Evolutionary conservation across 2,329 filamentous ascomycete species (phyloP).

Genomic region (Neoarthrinium moseri): DNA sequence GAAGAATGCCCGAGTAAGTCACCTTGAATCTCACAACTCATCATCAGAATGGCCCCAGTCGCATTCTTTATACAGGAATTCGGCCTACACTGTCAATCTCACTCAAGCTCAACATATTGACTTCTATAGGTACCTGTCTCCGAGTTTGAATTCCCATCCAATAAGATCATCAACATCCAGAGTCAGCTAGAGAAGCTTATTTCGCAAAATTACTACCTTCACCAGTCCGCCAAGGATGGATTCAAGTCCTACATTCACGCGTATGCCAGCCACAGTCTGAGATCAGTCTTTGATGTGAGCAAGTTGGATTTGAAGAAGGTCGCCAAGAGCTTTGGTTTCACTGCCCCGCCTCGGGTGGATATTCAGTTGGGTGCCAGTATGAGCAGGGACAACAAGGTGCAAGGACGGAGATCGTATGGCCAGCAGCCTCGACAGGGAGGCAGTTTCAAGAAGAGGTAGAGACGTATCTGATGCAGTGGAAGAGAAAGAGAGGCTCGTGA

Average conservation of each 20-base stretch:
- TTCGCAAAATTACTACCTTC: constrained; percentile 90
- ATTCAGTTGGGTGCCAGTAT: constrained; percentile 76
- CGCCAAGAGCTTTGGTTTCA: constrained; percentile 81
- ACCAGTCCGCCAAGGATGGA: constrained; percentile 58
- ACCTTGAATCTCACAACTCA: constrained; percentile 95
- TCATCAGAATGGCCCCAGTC: too few species aligned
- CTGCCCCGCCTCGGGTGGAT: constrained; percentile 74
- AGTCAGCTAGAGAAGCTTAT: constrained; percentile 93
- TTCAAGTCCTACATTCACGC: constrained; percentile 93
- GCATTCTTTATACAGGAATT: too few species aligned
- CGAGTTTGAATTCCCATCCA: constrained; percentile 91
- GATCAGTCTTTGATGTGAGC: constrained; percentile 81
- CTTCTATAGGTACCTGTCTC: constrained; percentile 72
- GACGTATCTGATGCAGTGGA: too few species aligned
- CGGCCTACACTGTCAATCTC: too few species aligned
- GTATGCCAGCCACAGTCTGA: constrained; percentile 82
- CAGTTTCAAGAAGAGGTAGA: constrained; percentile 29
- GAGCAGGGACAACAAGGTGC: constrained; percentile 68
- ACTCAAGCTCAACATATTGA: too few species aligned
- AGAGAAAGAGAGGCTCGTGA: too few species aligned
- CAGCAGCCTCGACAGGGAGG: constrained; percentile 68
- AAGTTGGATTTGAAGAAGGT: constrained; percentile 82
- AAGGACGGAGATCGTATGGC: constrained; percentile 68
- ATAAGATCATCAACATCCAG: constrained; percentile 89
- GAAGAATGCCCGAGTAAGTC: constrained; percentile 86